Conservation (phyloP, 371 early-diverging fungal species). For the Mycotypha africana region DNA sequence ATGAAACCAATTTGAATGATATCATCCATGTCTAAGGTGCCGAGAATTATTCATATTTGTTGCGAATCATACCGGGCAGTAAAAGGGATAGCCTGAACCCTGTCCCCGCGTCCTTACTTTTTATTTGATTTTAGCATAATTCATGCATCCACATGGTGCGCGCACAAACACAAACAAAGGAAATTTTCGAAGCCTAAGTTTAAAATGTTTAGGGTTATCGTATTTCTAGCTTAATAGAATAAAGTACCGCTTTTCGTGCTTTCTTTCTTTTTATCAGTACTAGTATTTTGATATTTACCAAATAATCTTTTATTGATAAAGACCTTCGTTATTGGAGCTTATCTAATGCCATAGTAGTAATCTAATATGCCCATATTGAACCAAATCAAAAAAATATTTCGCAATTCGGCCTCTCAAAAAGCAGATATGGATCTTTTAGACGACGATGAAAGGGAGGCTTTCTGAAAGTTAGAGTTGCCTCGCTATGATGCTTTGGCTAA, state of each 20-base stretch:
- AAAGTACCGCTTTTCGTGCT: conserved; percentile 3
- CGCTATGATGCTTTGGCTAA: conserved; percentile 49
- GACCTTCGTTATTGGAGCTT: conserved; percentile 5
- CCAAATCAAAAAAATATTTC: conserved; percentile 41
- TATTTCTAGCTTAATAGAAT: too few species aligned
- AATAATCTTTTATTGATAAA: too few species aligned
- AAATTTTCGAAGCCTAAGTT: too few species aligned
- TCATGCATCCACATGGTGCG: conserved; percentile 2
- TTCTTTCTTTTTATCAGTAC: conserved; percentile 3
- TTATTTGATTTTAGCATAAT: not conserved
- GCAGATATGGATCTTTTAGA: conserved; percentile 5
- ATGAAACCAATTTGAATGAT: conserved; percentile 5
- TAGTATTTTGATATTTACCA: not conserved
- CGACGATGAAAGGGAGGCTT: conserved; percentile 12
- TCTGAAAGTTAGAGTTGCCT: conserved; percentile 30
- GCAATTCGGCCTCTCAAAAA: conserved; percentile 8
- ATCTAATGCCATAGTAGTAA: conserved; percentile 1
- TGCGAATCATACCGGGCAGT: too few species aligned
- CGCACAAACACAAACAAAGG: not conserved
- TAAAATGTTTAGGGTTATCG: too few species aligned
- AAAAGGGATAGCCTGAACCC: too few species aligned
- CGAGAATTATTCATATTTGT: not conserved
- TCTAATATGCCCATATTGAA: conserved; percentile 33
- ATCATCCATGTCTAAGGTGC: not conserved
- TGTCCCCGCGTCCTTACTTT: too few species aligned